phyloP scores from a whole-genome alignment of 2,329 filamentous ascomycete genomes.

The Calonectria fujianensis region DNA sequence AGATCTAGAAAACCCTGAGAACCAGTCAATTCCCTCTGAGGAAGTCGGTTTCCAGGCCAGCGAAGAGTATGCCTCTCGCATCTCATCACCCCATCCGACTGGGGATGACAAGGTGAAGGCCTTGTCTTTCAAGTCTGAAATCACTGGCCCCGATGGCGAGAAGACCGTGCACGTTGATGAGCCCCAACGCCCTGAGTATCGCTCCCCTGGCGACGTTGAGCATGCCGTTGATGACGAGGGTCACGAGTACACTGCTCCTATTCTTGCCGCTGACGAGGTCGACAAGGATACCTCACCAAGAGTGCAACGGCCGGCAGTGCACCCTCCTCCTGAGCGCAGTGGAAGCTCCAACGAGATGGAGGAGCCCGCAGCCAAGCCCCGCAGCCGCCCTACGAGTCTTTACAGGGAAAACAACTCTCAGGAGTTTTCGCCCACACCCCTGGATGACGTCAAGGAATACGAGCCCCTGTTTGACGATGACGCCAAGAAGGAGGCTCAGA shows the following conservation, averaged over 20 bases:
- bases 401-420: conserved; percentile 72
- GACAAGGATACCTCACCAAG: conserved; percentile 82
- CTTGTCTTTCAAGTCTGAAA: conserved; percentile 55
- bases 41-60: conserved; percentile 92
- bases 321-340: conserved; percentile 80
- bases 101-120: conserved; percentile 42
- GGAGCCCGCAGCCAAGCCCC: conserved; percentile 76
- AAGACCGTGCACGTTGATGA: conserved; percentile 86
- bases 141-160: conserved; percentile 67
- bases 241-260: conserved; percentile 82
- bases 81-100: conserved; percentile 78
- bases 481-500: conserved; percentile 70
- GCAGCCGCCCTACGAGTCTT: conserved; percentile 74
- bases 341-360: conserved; percentile 75
- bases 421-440: conserved; percentile 78
- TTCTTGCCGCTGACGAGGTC: conserved; percentile 92
- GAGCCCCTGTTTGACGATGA: conserved; percentile 95
- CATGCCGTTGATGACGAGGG: conserved; percentile 74
- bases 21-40: conserved; percentile 87
- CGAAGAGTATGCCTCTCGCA: conserved; percentile 87
- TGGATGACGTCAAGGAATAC: conserved; percentile 94
- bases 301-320: conserved; percentile 86
- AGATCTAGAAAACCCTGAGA: conserved; percentile 76
- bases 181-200: conserved; percentile 61
- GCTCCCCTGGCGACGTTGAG: conserved; percentile 62